Conservation (phyloP, 2,329 filamentous ascomycete species). For the Ophiostoma sp. region DNA sequence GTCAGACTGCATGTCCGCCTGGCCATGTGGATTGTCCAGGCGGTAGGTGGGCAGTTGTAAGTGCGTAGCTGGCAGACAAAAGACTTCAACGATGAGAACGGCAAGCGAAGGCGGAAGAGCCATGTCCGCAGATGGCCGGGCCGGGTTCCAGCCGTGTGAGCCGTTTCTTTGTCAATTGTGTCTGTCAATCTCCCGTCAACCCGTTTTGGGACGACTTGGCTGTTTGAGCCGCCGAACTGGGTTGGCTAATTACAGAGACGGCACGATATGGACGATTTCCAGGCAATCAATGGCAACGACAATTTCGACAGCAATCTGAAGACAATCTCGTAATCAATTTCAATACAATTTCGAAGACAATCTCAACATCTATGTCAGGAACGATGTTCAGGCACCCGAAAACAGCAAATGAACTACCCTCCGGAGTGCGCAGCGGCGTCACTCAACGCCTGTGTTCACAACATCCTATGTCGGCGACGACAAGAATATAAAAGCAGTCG, state of each 20-base stretch:
- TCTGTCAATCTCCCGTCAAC: no score
- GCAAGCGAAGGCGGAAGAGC: neutral
- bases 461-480: neutral
- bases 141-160: neutral
- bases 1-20: slow-evolving; percentile 82
- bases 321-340: neutral
- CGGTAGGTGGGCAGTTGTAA: slow-evolving; percentile 82
- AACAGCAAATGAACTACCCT: neutral
- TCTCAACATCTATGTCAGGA: neutral
- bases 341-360: no score
- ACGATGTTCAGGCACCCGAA: neutral
- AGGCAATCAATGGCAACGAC: neutral
- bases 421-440: neutral
- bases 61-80: slow-evolving; percentile 29
- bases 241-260: neutral
- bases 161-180: no score
- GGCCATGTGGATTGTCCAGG: slow-evolving; percentile 90
- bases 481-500: neutral
- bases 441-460: neutral
- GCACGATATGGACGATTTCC: slow-evolving; percentile 7
- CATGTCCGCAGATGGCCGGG: neutral
- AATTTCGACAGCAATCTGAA: neutral
- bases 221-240: neutral
- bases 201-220: neutral
- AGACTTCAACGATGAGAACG: neutral